Evolutionary conservation across 2,329 filamentous ascomycete genomes (phyloP).

Genomic region (Hypoxylon sp.): DNA sequence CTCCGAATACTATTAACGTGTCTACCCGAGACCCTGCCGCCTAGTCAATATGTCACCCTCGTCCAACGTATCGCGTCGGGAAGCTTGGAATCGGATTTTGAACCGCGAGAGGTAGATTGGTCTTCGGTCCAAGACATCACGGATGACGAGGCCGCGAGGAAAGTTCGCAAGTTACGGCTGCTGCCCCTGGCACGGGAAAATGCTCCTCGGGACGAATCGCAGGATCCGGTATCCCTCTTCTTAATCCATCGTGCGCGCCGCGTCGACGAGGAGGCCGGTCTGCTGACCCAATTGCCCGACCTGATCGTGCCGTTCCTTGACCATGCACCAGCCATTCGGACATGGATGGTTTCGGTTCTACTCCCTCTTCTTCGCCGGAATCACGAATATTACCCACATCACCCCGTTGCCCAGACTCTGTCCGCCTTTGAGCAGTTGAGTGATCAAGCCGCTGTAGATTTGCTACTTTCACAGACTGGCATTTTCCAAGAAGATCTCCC

Average conservation of each 20-base stretch:
- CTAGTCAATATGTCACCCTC: conserved; percentile 73
- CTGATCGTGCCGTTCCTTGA: conserved; percentile 78
- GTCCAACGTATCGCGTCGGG: conserved; percentile 70
- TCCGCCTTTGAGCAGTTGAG: conserved; percentile 74
- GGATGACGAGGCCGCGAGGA: conserved; percentile 75
- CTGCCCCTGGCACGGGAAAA: conserved; percentile 68
- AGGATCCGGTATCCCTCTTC: conserved; percentile 74
- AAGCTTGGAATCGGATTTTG: conserved; percentile 59
- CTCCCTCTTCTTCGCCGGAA: conserved; percentile 78
- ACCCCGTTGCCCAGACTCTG: conserved; percentile 66
- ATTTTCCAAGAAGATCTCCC: conserved; percentile 56
- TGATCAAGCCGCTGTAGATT: conserved; percentile 70
- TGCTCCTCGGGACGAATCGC: conserved; percentile 62
- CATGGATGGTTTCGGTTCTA: conserved; percentile 78
- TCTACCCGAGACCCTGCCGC: conserved; percentile 78
- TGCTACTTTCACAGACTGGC: conserved; percentile 73
- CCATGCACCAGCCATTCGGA: conserved; percentile 71
- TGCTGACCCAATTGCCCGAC: conserved; percentile 76
- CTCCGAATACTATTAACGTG: conserved; percentile 82
- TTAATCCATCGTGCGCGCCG: conserved; percentile 76
- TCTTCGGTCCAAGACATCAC: conserved; percentile 70
- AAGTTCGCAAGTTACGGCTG: conserved; percentile 74
- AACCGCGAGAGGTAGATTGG: conserved; percentile 65
- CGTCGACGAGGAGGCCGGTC: conserved; percentile 80
- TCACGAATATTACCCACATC: conserved; percentile 76